Evolutionary conservation across 139 green algal species (phyloP).

Genomic region (Haematococcus lacustris): DNA sequence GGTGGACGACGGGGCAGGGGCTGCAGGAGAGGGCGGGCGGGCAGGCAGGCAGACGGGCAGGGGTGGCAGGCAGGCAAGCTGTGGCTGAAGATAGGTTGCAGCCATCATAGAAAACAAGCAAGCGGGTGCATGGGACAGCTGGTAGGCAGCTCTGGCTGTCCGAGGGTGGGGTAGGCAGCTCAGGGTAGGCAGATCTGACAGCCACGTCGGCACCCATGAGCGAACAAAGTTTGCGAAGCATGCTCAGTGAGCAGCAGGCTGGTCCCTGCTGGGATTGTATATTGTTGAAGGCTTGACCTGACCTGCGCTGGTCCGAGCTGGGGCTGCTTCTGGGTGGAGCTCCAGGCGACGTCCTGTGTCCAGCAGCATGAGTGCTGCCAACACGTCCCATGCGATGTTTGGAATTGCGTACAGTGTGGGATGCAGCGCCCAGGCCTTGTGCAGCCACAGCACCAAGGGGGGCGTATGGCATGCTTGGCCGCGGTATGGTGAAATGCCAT

Average conservation of each 20-base stretch:
- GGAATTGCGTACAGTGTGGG: slow-evolving; percentile 23
- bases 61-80: neutral
- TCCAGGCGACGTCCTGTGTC: neutral
- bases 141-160: too few species aligned
- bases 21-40: neutral
- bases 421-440: neutral
- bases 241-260: neutral
- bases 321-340: slow-evolving; percentile 1
- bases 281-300: neutral
- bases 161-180: too few species aligned
- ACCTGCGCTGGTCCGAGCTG: neutral
- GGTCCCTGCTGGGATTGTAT: neutral
- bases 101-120: neutral
- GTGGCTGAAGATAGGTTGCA: neutral
- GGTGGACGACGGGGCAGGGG: neutral
- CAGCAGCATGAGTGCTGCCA: slow-evolving; percentile 15
- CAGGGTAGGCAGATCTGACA: too few species aligned
- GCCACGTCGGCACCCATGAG: too few species aligned
- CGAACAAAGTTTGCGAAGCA: neutral
- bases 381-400: slow-evolving; percentile 32
- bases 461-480: slow-evolving; percentile 26
- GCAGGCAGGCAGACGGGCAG: neutral
- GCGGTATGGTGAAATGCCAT: slow-evolving; percentile 27
- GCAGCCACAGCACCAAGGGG: slow-evolving; percentile 31
- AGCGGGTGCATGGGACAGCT: too few species aligned